These are phyloP conservation scores for Cyclostephanos tholiformis DNA, from an alignment of 108 stramenopile species.

Conservation along the genomic window DNA sequence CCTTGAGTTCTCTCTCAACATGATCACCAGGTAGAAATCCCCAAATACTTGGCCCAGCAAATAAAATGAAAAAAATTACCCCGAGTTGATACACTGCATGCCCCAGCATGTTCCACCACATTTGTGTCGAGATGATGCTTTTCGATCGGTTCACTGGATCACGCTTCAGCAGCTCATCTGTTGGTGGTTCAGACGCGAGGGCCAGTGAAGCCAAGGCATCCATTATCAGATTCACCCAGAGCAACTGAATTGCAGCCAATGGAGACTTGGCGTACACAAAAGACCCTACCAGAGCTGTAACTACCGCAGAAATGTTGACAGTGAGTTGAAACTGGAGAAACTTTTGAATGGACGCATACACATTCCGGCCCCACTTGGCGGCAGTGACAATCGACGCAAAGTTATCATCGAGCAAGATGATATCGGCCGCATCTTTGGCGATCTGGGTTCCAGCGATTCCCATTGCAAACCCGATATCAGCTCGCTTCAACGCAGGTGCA, in stretches of 20 bases:
- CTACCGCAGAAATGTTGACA: no score
- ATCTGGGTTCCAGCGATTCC: slow-evolving; percentile 97
- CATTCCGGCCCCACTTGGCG: no score
- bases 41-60: slow-evolving; percentile 63
- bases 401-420: no score
- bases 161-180: no score
- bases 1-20: slow-evolving; percentile 49
- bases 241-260: no score
- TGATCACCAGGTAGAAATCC: slow-evolving; percentile 57
- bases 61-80: slow-evolving; percentile 75
- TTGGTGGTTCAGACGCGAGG: slow-evolving; percentile 94
- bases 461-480: slow-evolving; percentile 99
- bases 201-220: slow-evolving; percentile 96
- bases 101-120: slow-evolving; percentile 93
- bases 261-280: no score
- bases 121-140: slow-evolving; percentile 80
- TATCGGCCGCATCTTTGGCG: no score
- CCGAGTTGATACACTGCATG: slow-evolving; percentile 86
- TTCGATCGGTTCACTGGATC: slow-evolving; percentile 55
- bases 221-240: slow-evolving; percentile 98
- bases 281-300: no score
- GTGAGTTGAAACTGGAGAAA: no score
- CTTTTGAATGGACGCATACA: no score
- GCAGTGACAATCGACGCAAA: no score
- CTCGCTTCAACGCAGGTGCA: slow-evolving; percentile 96